phyloP scores from a whole-genome alignment of 129 eudicot species.

The Chrysanthemum makinoi region DNA sequence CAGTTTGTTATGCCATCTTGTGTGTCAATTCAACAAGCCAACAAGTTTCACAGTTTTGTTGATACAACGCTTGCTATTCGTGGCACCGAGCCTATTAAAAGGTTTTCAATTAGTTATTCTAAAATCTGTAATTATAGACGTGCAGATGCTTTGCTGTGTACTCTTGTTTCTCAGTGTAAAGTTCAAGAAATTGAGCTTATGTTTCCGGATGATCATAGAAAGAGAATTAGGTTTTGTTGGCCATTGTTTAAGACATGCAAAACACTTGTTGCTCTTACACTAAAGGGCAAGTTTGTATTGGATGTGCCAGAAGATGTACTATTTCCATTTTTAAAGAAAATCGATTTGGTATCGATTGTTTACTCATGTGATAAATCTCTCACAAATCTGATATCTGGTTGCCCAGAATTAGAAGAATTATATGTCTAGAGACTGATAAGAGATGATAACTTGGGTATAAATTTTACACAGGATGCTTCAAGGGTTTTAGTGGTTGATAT shows the following conservation, averaged over 20 bases:
- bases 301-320: conserved; percentile 9
- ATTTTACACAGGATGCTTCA: neutral
- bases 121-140: conserved; percentile 17
- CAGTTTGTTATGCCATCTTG: conserved; percentile 22
- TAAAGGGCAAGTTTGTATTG: conserved; percentile 7
- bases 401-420: conserved; percentile 28
- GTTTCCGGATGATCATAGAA: conserved; percentile 6
- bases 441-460: conserved; percentile 3
- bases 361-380: conserved; percentile 1
- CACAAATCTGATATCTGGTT: conserved; percentile 27
- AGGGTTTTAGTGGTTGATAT: conserved; percentile 1
- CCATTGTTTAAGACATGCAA: neutral
- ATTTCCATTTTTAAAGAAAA: conserved; percentile 25
- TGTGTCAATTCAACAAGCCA: neutral
- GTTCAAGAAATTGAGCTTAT: conserved; percentile 22
- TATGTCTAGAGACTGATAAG: conserved; percentile 20
- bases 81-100: neutral
- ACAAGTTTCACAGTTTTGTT: conserved; percentile 19
- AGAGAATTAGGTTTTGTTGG: conserved; percentile 21
- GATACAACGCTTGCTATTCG: conserved; percentile 20
- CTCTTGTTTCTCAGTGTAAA: neutral
- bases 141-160: conserved; percentile 3
- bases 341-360: neutral
- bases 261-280: conserved; percentile 15
- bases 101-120: conserved; percentile 17